Base-by-base conservation (phyloP, 768 basidiomycete genomes). In the Naematelia encephala region DNA sequence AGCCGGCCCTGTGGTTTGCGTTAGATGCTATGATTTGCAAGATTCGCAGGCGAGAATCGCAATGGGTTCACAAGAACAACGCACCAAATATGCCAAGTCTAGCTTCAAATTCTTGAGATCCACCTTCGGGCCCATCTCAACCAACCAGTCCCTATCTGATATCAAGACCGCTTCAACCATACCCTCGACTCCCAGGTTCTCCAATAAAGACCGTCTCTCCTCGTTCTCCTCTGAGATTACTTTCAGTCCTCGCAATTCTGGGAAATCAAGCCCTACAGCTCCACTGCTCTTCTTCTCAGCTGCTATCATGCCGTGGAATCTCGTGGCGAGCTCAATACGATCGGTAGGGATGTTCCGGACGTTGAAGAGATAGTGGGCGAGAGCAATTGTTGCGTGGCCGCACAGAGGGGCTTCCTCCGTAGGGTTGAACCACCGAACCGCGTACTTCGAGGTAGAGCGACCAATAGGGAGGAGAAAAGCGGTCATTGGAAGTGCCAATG, bases 341-440 rank as follows among this genome's bases (percentile, higher is more conserved):
- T 19, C 25, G 11, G n/a, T 3, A 48, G 46, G 5, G 22, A 27
- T 39, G 8, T 51, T 0, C 2, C 11, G 59, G 13, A 26, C 8
- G 0, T 22, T 22, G 51, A 64, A 60, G 2, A 64, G 19, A 22
- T 61, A 51, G 12, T 49, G 26, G 4, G 63, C 57, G 2, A 61
- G 34, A 27, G 63, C 63, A 42, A 64, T 51, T 19, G 63, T 64
- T 11, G 63, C 63, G 29, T 64, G 63, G n/a, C 63, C 63, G 48
- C 63, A 64, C 13, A 64, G 43, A 39, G 44, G 43, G 5, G 47
- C 56, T 44, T 64, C 63, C 4, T 11, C 42, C 19, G 23, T 52
- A 0, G 63, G 63, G 44, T 64, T 57, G 51, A 64, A 60, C 63
- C 63, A 64, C 26, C 63, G n/a, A 44, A 64, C 23, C 22, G 23